Base-by-base conservation (phyloP, 768 basidiomycete genomes). In the Boletus tomentosulus region DNA sequence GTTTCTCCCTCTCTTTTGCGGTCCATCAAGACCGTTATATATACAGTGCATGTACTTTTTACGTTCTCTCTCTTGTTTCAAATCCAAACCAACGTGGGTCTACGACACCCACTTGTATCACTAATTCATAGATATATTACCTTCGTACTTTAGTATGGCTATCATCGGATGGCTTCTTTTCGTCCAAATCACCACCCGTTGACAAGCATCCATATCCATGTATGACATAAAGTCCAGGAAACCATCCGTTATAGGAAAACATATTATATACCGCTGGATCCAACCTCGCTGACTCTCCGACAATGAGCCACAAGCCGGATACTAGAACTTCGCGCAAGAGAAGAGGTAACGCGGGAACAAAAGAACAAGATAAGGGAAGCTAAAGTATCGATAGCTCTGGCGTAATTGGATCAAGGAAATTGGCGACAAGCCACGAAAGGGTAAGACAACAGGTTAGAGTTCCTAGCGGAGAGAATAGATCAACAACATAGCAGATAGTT, bases 401-500 rank as follows among this genome's bases (percentile, higher is more conserved):
- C 30, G 25, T 46, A 39, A 25, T 42, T 42, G 41, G 12, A 25
- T 42, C 41, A 42, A 24, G 43, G 28, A 38, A 35, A 6, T 39
- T 2, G 3, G 22, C 13, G 22, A 50, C 35, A 43, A 22, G 19
- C 19, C 19, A 19, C 19, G 38, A 55, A 38, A 24, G n/a, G 33
- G 27, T 41, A 10, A 48, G 48, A 57, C 52, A 49, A 53, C 50
- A 54, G 10, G 46, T 25, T 11, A 52, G 31, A 31, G 44, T 65
- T 28, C 57, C 51, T 35, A 41, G 43, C 8, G 9, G 19, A 11
- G 22, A 39, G n/a, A 39, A 19, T 42, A 22, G 45, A 58, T 57
- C 37, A 41, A 54, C 22, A 41, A 46, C 56, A 56, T 25, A 63
- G 50, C 53, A 54, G 44, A 47, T 53, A 62, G 25, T 37, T 55